These are phyloP conservation scores for Naganishia kalamii DNA, from an alignment of 768 basidiomycete species.

Conservation along the genomic window DNA sequence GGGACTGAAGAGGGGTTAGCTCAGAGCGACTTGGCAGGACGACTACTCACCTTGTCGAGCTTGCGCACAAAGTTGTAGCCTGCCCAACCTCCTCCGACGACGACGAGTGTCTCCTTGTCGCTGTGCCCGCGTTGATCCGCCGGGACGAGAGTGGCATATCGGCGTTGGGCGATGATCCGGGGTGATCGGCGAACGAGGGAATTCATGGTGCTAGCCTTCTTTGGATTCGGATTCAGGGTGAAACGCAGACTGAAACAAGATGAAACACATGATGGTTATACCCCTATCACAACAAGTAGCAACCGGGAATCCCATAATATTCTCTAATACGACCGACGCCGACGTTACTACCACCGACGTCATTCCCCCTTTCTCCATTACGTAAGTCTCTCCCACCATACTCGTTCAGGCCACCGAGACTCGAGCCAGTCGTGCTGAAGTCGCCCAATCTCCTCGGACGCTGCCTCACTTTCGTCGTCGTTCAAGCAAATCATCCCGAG, in stretches of 20 bases:
- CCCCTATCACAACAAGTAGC: too few relatives aligned
- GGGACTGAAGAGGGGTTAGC: background rate
- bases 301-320: too few relatives aligned
- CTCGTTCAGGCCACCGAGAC: constrained; percentile 28
- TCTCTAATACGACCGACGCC: background rate
- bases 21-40: background rate
- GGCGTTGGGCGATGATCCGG: background rate
- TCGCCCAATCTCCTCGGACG: background rate
- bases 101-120: constrained; percentile 36
- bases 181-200: too few relatives aligned
- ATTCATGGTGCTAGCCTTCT: too few relatives aligned
- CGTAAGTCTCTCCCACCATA: constrained; percentile 22
- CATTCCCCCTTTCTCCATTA: background rate
- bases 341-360: constrained; percentile 4
- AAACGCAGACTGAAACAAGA: too few relatives aligned
- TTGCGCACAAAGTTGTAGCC: constrained; percentile 39
- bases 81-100: constrained; percentile 44
- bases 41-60: constrained; percentile 33
- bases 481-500: constrained; percentile 39
- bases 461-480: constrained; percentile 35
- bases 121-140: background rate
- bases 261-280: background rate
- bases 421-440: constrained; percentile 34
- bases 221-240: too few relatives aligned
- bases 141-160: background rate